phyloP scores from a whole-genome alignment of 495 filamentous ascomycete species.

The Podospora anserina region DNA sequence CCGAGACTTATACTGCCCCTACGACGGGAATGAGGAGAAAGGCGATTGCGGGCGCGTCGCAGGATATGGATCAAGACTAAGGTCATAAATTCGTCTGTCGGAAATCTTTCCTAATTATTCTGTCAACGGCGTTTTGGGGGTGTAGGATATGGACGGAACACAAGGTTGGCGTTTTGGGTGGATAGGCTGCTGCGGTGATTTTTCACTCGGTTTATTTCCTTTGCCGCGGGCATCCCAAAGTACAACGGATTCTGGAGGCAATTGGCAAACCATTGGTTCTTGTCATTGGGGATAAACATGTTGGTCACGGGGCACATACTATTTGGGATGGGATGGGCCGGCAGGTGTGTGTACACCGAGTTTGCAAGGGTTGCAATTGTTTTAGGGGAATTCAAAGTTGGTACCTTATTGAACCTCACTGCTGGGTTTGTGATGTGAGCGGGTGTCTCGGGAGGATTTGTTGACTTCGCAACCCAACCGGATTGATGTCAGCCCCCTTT shows the following conservation, averaged over 20 bases:
- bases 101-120: too few species aligned
- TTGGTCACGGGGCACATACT: background rate
- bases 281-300: background rate
- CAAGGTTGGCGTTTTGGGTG: too few species aligned
- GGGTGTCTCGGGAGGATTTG: background rate
- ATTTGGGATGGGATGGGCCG: background rate
- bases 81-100: background rate
- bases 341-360: background rate
- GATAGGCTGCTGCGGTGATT: too few species aligned
- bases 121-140: too few species aligned
- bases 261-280: background rate
- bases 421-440: background rate
- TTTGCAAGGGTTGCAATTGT: too few species aligned
- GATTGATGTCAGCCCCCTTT: background rate
- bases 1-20: slow-evolving; percentile 19
- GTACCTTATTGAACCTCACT: background rate
- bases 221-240: too few species aligned
- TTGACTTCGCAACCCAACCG: background rate
- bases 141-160: too few species aligned
- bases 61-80: background rate
- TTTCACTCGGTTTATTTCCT: too few species aligned
- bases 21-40: background rate
- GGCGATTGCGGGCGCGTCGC: background rate
- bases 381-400: too few species aligned
- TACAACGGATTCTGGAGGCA: too few species aligned